Percentiles rank a stretch among this genome's conserved stretches.
These are phyloP conservation scores for Sugiyamaella xylanicola DNA, from an alignment of 1,139 yeast species.

Conservation along the genomic window DNA sequence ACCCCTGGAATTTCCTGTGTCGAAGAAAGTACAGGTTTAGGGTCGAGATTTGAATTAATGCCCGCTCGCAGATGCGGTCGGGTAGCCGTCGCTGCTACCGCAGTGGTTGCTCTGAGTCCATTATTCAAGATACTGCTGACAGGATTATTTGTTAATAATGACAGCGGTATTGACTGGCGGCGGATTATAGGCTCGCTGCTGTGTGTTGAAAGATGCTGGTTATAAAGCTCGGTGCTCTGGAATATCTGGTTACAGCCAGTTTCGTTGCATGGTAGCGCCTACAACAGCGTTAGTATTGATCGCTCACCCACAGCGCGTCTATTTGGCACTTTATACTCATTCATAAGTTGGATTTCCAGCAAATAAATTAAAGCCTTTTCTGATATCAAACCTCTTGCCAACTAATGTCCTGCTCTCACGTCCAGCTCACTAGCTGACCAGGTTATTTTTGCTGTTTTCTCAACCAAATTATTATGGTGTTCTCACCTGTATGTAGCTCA, in stretches of 20 bases:
- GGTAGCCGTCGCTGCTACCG: background rate
- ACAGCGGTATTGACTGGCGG: conserved; percentile 8
- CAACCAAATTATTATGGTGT: background rate
- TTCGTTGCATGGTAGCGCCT: conserved; percentile 3
- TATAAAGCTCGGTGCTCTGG: background rate
- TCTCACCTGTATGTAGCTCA: background rate
- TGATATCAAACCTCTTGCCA: background rate
- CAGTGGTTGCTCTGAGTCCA: background rate
- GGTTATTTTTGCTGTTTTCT: no score
- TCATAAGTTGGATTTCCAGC: background rate
- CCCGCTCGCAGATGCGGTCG: background rate
- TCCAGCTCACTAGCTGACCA: no score
- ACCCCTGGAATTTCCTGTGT: conserved; percentile 15
- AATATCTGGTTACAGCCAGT: conserved; percentile 2
- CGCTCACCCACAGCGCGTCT: no score
- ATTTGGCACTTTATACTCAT: background rate
- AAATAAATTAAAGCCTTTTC: no score
- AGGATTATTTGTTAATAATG: conserved; percentile 6
- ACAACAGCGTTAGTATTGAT: background rate
- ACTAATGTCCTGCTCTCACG: background rate
- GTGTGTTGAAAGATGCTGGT: background rate
- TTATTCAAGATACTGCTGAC: background rate
- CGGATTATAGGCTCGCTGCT: background rate
- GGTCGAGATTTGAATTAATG: background rate
- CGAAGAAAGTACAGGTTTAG: background rate